These are phyloP conservation scores for Strobilomyces dryophilus DNA, from an alignment of 768 basidiomycete species.

Conservation along the genomic window DNA sequence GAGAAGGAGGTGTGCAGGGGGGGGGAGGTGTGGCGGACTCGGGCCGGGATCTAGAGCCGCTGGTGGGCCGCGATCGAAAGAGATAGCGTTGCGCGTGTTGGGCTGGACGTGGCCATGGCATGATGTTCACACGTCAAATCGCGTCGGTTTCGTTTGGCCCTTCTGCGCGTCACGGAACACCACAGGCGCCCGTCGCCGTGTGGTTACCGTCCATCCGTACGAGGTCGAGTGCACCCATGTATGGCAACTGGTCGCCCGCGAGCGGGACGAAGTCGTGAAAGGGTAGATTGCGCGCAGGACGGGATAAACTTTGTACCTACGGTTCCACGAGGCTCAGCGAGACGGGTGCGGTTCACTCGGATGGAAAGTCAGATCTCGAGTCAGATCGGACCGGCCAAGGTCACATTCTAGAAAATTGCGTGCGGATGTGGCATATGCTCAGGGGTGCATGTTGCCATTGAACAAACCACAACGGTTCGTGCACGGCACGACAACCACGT, in stretches of 20 bases:
- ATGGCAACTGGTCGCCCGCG: slow-evolving; percentile 3
- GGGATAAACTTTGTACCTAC: slow-evolving; percentile 6
- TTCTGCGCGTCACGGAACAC: neutral
- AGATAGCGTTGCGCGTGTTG: neutral
- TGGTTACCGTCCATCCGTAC: neutral
- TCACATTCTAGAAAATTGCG: neutral
- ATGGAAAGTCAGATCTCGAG: neutral
- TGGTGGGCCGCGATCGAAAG: neutral
- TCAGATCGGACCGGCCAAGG: neutral
- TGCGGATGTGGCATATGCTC: neutral
- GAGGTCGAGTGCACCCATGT: slow-evolving; percentile 3
- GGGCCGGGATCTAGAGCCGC: slow-evolving; percentile 1
- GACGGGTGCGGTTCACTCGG: slow-evolving; percentile 7
- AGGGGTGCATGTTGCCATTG: neutral
- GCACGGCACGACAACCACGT: neutral
- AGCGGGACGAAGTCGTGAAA: neutral
- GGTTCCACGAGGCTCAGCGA: slow-evolving; percentile 10
- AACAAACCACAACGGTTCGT: neutral
- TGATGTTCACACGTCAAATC: slow-evolving; percentile 5
- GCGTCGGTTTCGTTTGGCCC: too few relatives aligned
- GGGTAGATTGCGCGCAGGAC: neutral
- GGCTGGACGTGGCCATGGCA: neutral
- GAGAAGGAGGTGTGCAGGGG: neutral
- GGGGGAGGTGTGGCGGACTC: neutral
- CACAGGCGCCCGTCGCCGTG: neutral